phyloP scores from a whole-genome alignment of 352 stramenopile genomes.

The Pythium myriotylum region DNA sequence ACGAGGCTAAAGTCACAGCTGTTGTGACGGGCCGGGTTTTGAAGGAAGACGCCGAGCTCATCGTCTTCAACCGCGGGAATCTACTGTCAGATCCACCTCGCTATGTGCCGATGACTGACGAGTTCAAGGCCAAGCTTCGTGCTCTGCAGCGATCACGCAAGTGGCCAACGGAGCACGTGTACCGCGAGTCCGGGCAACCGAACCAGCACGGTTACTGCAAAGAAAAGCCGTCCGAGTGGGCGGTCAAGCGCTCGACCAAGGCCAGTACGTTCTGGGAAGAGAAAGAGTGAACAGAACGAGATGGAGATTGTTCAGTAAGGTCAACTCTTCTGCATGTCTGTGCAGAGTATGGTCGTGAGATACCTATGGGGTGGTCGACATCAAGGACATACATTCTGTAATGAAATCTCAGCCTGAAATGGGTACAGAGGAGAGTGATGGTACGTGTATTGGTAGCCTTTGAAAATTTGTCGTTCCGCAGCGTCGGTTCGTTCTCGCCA shows the following conservation, averaged over 20 bases:
- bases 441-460: too few species aligned
- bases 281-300: too few species aligned
- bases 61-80: conserved; percentile 70
- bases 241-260: conserved; percentile 18
- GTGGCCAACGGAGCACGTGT: conserved; percentile 39
- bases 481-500: too few species aligned
- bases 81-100: conserved; percentile 51
- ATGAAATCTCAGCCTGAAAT: too few species aligned
- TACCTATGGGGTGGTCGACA: too few species aligned
- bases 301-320: too few species aligned
- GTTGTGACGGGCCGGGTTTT: conserved; percentile 45
- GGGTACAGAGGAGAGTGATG: too few species aligned
- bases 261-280: conserved; percentile 28
- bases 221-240: conserved; percentile 45
- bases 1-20: conserved; percentile 51
- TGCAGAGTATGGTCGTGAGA: too few species aligned
- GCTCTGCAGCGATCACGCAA: conserved; percentile 7
- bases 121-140: conserved; percentile 22
- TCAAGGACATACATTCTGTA: too few species aligned
- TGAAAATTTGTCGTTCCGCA: too few species aligned
- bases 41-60: conserved; percentile 3
- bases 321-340: too few species aligned
- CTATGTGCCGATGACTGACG: conserved; percentile 8
- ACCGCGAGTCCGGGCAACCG: conserved; percentile 37
- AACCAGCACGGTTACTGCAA: conserved; percentile 51